A percentile compares a stretch with the other conserved stretches of the same genome.
Conservation (phyloP, 371 early-diverging fungal genomes). For the Mucor saturninus region DNA sequence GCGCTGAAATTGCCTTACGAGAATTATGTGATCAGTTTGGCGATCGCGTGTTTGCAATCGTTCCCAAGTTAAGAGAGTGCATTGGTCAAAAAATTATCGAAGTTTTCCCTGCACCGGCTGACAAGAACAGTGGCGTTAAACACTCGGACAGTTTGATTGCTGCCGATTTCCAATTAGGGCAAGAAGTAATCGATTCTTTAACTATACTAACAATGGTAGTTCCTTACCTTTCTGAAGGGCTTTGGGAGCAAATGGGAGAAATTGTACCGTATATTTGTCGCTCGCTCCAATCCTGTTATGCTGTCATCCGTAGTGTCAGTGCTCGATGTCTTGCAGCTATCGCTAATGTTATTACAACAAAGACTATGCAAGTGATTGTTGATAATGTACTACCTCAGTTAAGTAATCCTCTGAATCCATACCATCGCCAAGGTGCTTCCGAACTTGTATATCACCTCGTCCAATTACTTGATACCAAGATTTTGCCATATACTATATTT, state of each 20-base stretch:
- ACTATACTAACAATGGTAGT: slow-evolving; percentile 73
- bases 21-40: slow-evolving; percentile 80
- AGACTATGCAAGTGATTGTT: slow-evolving; percentile 83
- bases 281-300: slow-evolving; percentile 70
- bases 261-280: slow-evolving; percentile 70
- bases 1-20: slow-evolving; percentile 77
- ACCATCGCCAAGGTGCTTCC: slow-evolving; percentile 87
- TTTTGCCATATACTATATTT: slow-evolving; percentile 94
- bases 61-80: slow-evolving; percentile 86
- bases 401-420: slow-evolving; percentile 70
- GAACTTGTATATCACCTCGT: slow-evolving; percentile 77
- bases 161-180: slow-evolving; percentile 49
- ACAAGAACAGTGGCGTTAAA: slow-evolving; percentile 12
- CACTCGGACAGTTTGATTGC: slow-evolving; percentile 39
- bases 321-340: slow-evolving; percentile 81
- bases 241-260: slow-evolving; percentile 50
- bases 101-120: slow-evolving; percentile 31
- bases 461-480: slow-evolving; percentile 70
- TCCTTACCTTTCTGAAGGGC: slow-evolving; percentile 64
- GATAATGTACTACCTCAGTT: slow-evolving; percentile 78
- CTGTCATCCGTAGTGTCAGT: slow-evolving; percentile 82
- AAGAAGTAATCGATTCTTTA: slow-evolving; percentile 81
- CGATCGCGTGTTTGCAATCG: slow-evolving; percentile 62
- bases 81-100: slow-evolving; percentile 56
- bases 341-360: slow-evolving; percentile 67